phyloP scores from a whole-genome alignment of 257 asterid genomes.

The Solanum chilense region DNA sequence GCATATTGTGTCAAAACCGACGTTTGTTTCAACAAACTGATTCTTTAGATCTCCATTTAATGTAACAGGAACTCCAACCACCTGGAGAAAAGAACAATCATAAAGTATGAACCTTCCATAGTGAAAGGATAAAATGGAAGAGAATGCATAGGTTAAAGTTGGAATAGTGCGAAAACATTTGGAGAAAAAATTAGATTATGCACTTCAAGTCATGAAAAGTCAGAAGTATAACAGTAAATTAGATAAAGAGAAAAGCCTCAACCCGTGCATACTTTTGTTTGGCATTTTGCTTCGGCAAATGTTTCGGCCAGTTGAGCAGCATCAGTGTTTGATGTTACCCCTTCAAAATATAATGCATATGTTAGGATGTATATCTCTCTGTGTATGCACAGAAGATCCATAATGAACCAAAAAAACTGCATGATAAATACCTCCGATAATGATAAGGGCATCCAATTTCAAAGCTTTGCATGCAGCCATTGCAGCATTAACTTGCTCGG shows the following conservation, averaged over 20 bases:
- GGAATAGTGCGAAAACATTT: not conserved
- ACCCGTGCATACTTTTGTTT: conserved; percentile 48
- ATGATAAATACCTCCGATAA: conserved; percentile 67
- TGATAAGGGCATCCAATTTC: conserved; percentile 79
- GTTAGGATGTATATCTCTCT: not conserved
- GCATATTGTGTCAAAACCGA: conserved; percentile 55
- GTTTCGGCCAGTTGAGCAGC: conserved; percentile 99
- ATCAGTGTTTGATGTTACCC: conserved; percentile 97
- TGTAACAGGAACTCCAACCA: conserved; percentile 44
- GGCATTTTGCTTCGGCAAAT: conserved; percentile 83
- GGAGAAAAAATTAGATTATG: not conserved
- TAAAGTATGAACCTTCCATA: not conserved
- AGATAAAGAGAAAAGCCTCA: not conserved
- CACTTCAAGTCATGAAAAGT: not conserved
- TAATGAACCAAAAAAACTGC: conserved; percentile 2
- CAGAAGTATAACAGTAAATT: not conserved
- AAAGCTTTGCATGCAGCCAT: conserved; percentile 65
- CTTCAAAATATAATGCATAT: conserved; percentile 26
- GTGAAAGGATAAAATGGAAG: not conserved
- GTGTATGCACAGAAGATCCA: not conserved
- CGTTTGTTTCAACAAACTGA: conserved; percentile 39
- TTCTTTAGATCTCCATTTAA: conserved; percentile 48
- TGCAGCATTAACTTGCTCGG: conserved; percentile 88
- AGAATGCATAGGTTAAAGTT: not conserved
- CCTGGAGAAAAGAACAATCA: conserved; percentile 9